A percentile compares a stretch with the other conserved stretches of the same genome.
phyloP scores from a whole-genome alignment of 129 eudicot genomes.

The Flaveria trinervia region DNA sequence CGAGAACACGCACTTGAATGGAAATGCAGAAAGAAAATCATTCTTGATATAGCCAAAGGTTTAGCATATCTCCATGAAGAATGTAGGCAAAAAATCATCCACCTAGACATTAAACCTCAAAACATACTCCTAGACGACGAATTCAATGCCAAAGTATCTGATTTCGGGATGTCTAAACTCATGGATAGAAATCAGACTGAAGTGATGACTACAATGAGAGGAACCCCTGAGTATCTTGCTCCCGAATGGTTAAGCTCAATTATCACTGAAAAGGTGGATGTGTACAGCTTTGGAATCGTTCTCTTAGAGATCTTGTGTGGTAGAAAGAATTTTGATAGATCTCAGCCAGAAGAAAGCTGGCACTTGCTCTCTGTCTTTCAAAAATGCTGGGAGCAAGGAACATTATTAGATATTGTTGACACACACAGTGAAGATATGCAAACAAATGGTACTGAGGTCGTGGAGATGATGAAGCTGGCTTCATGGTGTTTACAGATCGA shows the following conservation, averaged over 20 bases:
- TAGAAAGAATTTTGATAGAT: background rate
- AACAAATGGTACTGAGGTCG: background rate
- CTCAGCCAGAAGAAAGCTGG: background rate
- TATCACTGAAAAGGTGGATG: conserved; percentile 3
- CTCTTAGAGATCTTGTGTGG: background rate
- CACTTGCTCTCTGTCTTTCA: background rate
- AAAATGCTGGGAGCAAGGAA: background rate
- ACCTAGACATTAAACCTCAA: background rate
- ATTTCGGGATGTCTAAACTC: background rate
- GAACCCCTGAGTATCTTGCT: background rate
- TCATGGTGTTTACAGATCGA: background rate
- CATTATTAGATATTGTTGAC: background rate
- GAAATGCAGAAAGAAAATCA: background rate
- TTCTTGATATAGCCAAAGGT: background rate
- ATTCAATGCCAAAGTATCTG: background rate
- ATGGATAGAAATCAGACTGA: background rate
- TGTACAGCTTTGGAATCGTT: conserved; percentile 1
- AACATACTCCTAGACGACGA: background rate
- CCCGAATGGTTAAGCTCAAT: background rate
- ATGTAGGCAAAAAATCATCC: background rate
- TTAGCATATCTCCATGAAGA: conserved; percentile 10
- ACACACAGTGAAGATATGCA: background rate
- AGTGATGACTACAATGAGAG: background rate
- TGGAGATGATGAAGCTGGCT: conserved; percentile 5
- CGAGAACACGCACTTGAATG: background rate